Base-by-base conservation (phyloP, 2,329 filamentous ascomycete genomes). In the Calonectria pseudoturangicola region DNA sequence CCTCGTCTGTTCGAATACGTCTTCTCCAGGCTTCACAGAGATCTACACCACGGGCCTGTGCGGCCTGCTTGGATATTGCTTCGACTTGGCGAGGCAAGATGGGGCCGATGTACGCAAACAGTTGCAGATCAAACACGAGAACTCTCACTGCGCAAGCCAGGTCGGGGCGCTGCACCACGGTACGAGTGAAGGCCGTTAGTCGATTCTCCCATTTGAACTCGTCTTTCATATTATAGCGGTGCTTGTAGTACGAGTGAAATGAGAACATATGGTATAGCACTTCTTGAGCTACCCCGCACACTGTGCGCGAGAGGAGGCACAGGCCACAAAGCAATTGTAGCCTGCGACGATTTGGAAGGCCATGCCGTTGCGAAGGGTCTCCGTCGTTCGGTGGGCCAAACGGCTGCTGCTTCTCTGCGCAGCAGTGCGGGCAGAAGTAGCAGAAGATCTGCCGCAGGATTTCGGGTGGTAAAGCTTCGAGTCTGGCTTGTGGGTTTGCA, bases 351-450 rank as follows among this genome's bases (percentile, higher is more conserved):
- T 16, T 13, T 18, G 33, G 36, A 25, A n/a, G 33, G 7, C 30
- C 30, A 16, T 41, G 8, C 8, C 18, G 12, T 27, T 15, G 12
- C 1, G 21, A 15, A 60, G 15, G 7, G 21, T 10, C 15, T 18
- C 15, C 18, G 16, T 33, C 8, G 48, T 9, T 8, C 15, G 48
- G 28, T n/a, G 48, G 4, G 8, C 30, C 28, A 2, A 12, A n/a
- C 12, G 54, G 54, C n/a, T 60, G 36, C 5, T 8, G 6, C 50
- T 60, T 13, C 8, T 60, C 8, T 60, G 30, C 28, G n/a, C 54
- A 60, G 36, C 54, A 60, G 54, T 60, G 54, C 8, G 54, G 54
- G 33, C 54, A 60, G 33, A 60, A 41, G 33, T 60, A 60, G 33
- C 33, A 21, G 54, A 36, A 60, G 30, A 60, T 41, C n/a, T 60